Base-by-base conservation (phyloP, 2,329 filamentous ascomycete species). In the Aspergillus carbonarius region DNA sequence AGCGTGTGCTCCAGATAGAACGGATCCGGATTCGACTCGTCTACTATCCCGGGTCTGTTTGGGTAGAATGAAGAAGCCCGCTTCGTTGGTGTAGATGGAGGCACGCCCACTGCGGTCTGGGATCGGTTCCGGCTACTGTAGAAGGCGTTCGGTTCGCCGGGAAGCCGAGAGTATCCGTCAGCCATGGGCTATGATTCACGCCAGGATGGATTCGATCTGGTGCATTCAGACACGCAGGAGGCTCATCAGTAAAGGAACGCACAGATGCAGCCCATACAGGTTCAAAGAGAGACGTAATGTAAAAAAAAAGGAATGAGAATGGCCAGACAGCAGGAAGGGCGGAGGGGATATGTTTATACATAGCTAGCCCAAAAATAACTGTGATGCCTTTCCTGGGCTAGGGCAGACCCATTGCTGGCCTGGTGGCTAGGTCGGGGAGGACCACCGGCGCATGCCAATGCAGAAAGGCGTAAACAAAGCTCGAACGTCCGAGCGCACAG, bases 1-100 rank as follows among this genome's bases (percentile, higher is more conserved):
- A 76, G 59, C 15, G 74, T 72, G 40, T 71, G 65, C 58, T 76
- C 74, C 20, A 76, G 71, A 51, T 76, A 76, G 62, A 76, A 76
- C 4, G 74, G 74, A 57, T 76, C 74, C 5, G 67, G 65, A 44
- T 73, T 72, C 13, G 73, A 66, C 30, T 76, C 74, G 60, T 74
- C 73, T 4, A 68, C 40, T 5, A 66, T 66, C 51, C 67, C 68
- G 0, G 63, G 60, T 8, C 64, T 63, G 18, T 64, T 57, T 5
- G 72, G 70, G 37, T 70, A 68, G 42, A 72, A 74, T 12, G 70
- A 70, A 7, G 72, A 74, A 18, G 59, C 65, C 37, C 69, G 67
- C 59, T 73, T 71, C 39, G 69, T 72, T 15, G 61, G 66, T 3
- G 69, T 72, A 2, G 67, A 63, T 4, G 65, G 63, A 5, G 71